Percentiles rank a stretch among this genome's conserved stretches.
These are phyloP conservation scores for Lophiotrema nucula DNA, from an alignment of 495 filamentous ascomycete species.

Conservation along the genomic window DNA sequence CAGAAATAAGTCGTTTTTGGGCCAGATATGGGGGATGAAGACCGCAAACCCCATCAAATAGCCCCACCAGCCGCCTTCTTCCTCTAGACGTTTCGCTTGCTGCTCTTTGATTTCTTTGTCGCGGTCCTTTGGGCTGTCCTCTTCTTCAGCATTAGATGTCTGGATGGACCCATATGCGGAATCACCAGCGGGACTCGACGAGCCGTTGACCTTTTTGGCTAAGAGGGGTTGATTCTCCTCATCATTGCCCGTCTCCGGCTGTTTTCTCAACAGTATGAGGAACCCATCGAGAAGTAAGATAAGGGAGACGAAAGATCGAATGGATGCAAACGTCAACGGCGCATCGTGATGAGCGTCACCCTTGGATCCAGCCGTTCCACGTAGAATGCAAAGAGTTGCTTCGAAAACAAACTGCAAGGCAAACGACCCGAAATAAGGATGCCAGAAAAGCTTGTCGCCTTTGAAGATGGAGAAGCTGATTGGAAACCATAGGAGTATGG, in stretches of 20 bases:
- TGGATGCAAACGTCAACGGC: conserved; percentile 4
- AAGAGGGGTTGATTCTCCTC: conserved; percentile 27
- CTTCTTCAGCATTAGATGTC: not conserved
- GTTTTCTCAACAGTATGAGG: conserved; percentile 12
- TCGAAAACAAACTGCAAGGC: conserved; percentile 18
- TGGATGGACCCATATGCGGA: conserved; percentile 12
- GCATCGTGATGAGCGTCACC: not conserved
- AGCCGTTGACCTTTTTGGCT: not conserved
- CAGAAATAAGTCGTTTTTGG: conserved; percentile 32
- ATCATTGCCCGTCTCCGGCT: conserved; percentile 12
- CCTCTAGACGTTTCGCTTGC: conserved; percentile 37
- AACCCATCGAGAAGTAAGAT: conserved; percentile 8
- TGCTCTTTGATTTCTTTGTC: conserved; percentile 36
- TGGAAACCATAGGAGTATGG: conserved; percentile 11
- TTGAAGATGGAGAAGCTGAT: conserved; percentile 4
- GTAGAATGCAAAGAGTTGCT: conserved; percentile 4
- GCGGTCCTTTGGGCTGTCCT: conserved; percentile 13
- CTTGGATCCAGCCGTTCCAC: not conserved
- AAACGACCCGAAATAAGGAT: conserved; percentile 23
- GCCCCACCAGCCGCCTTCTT: conserved; percentile 39
- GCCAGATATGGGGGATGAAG: conserved; percentile 43
- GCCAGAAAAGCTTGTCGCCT: conserved; percentile 4
- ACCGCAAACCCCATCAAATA: conserved; percentile 41
- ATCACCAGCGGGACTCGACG: not conserved
- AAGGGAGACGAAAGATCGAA: not conserved